Evolutionary conservation across 805 yeast genomes (phyloP).

Genomic region (Lachancea nothofagi): DNA sequence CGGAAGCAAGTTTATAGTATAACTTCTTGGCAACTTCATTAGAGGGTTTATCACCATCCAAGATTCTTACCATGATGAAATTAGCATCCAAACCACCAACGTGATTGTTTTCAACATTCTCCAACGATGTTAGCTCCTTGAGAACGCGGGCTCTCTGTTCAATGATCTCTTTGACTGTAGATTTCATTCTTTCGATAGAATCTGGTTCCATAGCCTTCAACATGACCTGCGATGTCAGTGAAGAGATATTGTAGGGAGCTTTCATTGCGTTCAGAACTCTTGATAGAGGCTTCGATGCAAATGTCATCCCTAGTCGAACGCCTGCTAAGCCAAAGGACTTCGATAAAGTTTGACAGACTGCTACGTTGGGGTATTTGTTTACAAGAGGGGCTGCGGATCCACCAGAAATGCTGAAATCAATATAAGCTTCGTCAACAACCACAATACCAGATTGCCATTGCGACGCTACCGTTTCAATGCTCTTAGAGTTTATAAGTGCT

Average conservation of each 20-base stretch:
- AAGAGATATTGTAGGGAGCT: constrained; percentile 91
- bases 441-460: constrained; percentile 68
- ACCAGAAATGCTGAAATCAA: constrained; percentile 71
- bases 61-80: constrained; percentile 69
- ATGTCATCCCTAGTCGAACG: constrained; percentile 81
- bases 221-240: constrained; percentile 72
- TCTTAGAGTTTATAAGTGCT: constrained; percentile 44
- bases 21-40: constrained; percentile 62
- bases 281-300: constrained; percentile 54
- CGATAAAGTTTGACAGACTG: constrained; percentile 86
- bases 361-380: constrained; percentile 73
- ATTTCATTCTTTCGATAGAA: constrained; percentile 56
- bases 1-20: constrained; percentile 65
- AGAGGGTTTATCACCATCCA: constrained; percentile 64
- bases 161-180: constrained; percentile 44
- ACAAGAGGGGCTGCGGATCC: constrained; percentile 75
- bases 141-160: constrained; percentile 53
- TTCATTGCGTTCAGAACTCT: constrained; percentile 78
- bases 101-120: constrained; percentile 58
- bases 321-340: constrained; percentile 97
- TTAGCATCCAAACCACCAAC: constrained; percentile 87
- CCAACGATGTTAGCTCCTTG: constrained; percentile 46
- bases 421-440: constrained; percentile 91
- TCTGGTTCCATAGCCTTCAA: constrained; percentile 58
- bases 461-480: constrained; percentile 44